Conservation (phyloP, 2,329 filamentous ascomycete genomes). For the Fusarium penzigii region DNA sequence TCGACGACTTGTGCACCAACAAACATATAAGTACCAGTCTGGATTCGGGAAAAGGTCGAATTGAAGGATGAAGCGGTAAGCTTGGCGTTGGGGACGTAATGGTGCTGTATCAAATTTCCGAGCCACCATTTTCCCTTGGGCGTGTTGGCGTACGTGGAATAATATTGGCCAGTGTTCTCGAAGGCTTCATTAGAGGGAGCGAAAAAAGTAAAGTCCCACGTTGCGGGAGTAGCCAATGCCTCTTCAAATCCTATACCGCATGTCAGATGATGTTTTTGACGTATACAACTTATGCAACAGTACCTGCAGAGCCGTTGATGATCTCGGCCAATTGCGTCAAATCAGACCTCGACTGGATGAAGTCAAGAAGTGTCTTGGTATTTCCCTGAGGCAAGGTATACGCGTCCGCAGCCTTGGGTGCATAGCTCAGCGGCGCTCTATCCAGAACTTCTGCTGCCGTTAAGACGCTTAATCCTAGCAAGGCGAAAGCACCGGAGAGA, state of each 20-base stretch:
- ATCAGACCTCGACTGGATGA: background rate
- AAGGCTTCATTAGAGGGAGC: background rate
- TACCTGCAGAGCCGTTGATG: no score
- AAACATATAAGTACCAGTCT: background rate
- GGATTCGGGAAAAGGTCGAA: background rate
- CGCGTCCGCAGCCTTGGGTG: background rate
- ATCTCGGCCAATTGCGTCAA: no score
- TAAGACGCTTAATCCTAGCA: background rate
- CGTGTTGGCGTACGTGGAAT: background rate
- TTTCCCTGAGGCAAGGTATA: background rate
- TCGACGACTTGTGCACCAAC: background rate
- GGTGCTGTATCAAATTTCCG: background rate
- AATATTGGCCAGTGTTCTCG: background rate
- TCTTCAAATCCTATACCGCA: background rate
- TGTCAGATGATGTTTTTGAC: background rate
- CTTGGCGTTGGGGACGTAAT: background rate
- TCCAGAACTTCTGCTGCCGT: background rate
- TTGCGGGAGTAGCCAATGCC: background rate
- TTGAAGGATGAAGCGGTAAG: background rate
- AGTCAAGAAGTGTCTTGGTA: background rate
- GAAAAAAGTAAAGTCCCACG: conserved; percentile 1
- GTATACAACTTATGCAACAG: no score
- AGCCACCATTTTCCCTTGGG: conserved; percentile 1
- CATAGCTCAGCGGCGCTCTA: background rate
- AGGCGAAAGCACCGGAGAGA: background rate